Evolutionary conservation across 345 rosid genomes (phyloP), one percentile per base, ranked within the genome.

Genomic region (Cardamine resedifolia): DNA sequence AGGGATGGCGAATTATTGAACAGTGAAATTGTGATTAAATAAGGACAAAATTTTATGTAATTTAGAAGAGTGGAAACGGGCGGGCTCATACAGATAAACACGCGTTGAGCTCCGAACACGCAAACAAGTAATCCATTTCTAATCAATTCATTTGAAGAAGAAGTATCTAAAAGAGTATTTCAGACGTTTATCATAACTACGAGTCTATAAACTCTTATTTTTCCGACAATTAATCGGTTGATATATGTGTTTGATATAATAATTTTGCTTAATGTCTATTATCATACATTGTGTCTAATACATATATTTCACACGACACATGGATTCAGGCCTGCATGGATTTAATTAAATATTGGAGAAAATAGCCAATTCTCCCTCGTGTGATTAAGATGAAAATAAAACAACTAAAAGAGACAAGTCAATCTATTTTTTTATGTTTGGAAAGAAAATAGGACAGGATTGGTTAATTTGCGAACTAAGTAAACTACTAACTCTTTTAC

Each of bases 81-180:
- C 58, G 65, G 73, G 65, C 34, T 57, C 56, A 30, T 27, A 27
- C 44, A 68, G 31, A 68, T 28, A 39, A 15, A 44, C 10, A 30
- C 12, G 53, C 12, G 53, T 56, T 50, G 45, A 33, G 24, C 34
- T 48, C 34, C 30, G 34, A 58, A 58, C 47, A 58, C 23, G 64
- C 73, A 68, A 43, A 0, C 33, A 18, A 7, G 57, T 27, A 27
- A 52, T 24, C 53, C 28, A 41, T 41, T 55, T 38, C 50, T 26
- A 53, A 53, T 53, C 20, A 15, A 15, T 15, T 27, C 2, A 27
- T 27, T 27, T 26, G 19, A 0, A 6, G 1, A 0, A 6, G 1
- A 53, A 14, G 36, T 51, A 23, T 51, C 6, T 24, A 3, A 50
- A 21, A 21, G 28, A 24, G 58, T 52, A 16, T 15, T 30, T 31